These are phyloP conservation scores for Aspergillus carlsbadensis DNA, from an alignment of 495 filamentous ascomycete species.

Conservation along the genomic window DNA sequence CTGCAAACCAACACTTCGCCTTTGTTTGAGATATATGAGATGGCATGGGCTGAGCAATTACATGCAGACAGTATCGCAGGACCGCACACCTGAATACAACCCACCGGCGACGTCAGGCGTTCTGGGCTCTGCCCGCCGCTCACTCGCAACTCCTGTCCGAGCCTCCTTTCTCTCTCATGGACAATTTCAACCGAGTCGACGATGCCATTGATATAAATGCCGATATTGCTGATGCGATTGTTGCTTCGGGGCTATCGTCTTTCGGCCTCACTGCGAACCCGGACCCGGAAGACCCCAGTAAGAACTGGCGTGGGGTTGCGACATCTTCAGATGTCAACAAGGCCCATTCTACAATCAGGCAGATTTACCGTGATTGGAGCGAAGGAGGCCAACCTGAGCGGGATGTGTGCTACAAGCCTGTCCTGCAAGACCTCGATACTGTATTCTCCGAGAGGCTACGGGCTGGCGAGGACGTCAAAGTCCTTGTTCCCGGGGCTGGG, in stretches of 20 bases:
- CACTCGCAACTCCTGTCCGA: constrained; percentile 80
- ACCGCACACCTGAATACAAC: constrained; percentile 83
- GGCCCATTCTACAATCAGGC: constrained; percentile 82
- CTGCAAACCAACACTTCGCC: not conserved
- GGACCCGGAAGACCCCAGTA: constrained; percentile 29
- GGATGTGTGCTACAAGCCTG: constrained; percentile 68
- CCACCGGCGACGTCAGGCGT: constrained; percentile 81
- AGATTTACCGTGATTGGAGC: constrained; percentile 96
- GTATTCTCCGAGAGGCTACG: constrained; percentile 45
- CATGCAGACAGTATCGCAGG: constrained; percentile 73
- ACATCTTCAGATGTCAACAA: constrained; percentile 78
- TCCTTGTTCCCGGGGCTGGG: constrained; percentile 88
- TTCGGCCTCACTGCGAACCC: constrained; percentile 54
- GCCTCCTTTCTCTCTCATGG: constrained; percentile 77
- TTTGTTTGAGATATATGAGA: too few relatives aligned
- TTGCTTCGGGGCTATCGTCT: constrained; percentile 60
- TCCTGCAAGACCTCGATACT: constrained; percentile 59
- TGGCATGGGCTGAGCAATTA: constrained; percentile 1
- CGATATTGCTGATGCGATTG: constrained; percentile 75
- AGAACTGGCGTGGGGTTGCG: constrained; percentile 64
- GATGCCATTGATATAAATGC: constrained; percentile 88
- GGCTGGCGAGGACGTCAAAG: constrained; percentile 43
- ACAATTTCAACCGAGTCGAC: constrained; percentile 74
- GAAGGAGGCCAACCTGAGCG: constrained; percentile 72
- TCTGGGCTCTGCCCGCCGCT: constrained; percentile 81